Evolutionary conservation across 352 stramenopile species (phyloP).

Genomic region (Globisporangium spinosum): DNA sequence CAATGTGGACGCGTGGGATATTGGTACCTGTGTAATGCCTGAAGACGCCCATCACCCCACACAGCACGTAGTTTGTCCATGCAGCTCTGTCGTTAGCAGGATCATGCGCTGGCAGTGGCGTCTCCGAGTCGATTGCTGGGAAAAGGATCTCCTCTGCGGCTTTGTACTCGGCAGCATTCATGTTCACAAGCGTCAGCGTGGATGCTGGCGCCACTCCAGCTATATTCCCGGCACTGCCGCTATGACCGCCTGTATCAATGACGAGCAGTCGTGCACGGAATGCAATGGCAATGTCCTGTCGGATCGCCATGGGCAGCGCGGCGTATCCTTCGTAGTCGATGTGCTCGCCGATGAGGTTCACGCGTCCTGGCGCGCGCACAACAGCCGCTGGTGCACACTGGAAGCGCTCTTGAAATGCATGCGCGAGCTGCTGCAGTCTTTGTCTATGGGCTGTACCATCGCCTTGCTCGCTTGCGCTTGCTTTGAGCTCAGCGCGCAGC

Average conservation of each 20-base stretch:
- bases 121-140: neutral
- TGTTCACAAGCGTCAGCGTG: conserved; percentile 22
- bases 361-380: conserved; percentile 60
- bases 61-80: conserved; percentile 43
- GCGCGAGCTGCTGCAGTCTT: conserved; percentile 9
- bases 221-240: neutral
- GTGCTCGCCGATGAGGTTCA: conserved; percentile 88
- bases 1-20: conserved; percentile 5
- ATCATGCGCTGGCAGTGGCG: neutral
- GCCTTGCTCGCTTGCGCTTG: neutral
- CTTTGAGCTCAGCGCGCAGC: neutral
- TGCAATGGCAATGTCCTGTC: conserved; percentile 53
- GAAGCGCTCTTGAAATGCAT: conserved; percentile 31
- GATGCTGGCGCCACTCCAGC: neutral
- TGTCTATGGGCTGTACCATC: neutral
- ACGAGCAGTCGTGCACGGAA: conserved; percentile 20
- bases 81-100: neutral
- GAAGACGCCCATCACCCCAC: conserved; percentile 27
- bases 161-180: conserved; percentile 12
- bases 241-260: neutral
- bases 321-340: conserved; percentile 87
- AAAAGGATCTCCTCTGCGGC: conserved; percentile 11
- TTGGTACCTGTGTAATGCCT: neutral
- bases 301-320: conserved; percentile 81
- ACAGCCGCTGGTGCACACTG: conserved; percentile 27